phyloP scores from a whole-genome alignment of 495 filamentous ascomycete species.

The Aspergillus funiculosus region DNA sequence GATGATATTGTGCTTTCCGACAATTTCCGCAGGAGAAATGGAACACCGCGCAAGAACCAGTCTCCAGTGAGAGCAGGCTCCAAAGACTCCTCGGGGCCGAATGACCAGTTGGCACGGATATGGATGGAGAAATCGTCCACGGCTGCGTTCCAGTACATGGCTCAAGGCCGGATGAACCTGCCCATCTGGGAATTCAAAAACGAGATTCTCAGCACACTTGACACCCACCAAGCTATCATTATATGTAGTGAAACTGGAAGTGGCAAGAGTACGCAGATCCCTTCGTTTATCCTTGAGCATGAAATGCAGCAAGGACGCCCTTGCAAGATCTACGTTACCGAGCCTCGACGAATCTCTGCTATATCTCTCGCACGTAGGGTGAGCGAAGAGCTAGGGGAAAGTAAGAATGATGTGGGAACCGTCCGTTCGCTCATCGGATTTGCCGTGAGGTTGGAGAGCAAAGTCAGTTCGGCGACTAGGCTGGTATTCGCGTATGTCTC shows the following conservation, averaged over 20 bases:
- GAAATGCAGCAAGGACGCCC: constrained; percentile 70
- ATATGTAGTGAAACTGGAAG: constrained; percentile 94
- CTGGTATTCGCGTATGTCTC: constrained; percentile 69
- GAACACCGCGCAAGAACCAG: constrained; percentile 42
- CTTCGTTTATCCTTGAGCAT: constrained; percentile 84
- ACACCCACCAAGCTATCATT: constrained; percentile 74
- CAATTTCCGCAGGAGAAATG: constrained; percentile 59
- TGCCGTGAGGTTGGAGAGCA: constrained; percentile 85
- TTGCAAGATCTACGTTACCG: constrained; percentile 92
- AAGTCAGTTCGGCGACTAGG: constrained; percentile 69
- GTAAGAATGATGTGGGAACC: constrained; percentile 73
- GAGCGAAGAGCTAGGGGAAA: constrained; percentile 89
- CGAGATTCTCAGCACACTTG: constrained; percentile 66
- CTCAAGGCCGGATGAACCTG: constrained; percentile 57
- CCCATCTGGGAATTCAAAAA: constrained; percentile 85
- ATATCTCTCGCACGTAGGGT: constrained; percentile 88
- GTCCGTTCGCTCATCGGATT: constrained; percentile 82
- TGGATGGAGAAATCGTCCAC: constrained; percentile 66
- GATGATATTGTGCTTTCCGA: constrained; percentile 70
- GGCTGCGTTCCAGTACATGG: constrained; percentile 46
- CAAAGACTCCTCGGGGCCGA: constrained; percentile 38
- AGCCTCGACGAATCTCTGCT: constrained; percentile 93
- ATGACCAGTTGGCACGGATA: constrained; percentile 52
- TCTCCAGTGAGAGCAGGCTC: constrained; percentile 33
- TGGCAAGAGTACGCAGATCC: constrained; percentile 96